Conservation (phyloP, 441 rosid species). For the Rhodomyrtus psidioides region DNA sequence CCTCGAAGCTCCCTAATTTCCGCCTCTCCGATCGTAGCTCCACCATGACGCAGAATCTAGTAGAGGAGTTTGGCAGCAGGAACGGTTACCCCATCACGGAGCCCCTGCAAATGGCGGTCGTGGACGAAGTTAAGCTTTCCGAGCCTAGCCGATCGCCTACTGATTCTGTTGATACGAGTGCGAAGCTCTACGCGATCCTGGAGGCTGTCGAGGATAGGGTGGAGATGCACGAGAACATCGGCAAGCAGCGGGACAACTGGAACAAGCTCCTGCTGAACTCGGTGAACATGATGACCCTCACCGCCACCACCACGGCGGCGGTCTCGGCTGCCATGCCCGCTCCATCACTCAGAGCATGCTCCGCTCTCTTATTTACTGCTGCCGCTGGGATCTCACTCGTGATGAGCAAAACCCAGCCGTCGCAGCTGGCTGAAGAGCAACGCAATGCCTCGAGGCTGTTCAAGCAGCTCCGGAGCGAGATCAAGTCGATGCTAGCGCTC, state of each 20-base stretch:
- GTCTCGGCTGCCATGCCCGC: background rate
- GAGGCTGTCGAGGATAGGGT: slow-evolving; percentile 1
- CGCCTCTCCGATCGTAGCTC: background rate
- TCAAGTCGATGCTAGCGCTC: background rate
- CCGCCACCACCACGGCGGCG: slow-evolving; percentile 2
- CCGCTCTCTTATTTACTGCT: slow-evolving; percentile 1
- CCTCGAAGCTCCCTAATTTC: background rate
- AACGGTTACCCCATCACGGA: background rate
- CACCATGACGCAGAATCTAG: background rate
- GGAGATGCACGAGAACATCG: slow-evolving; percentile 8
- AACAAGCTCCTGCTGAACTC: slow-evolving; percentile 4
- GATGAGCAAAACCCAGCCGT: slow-evolving; percentile 11
- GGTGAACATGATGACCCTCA: slow-evolving; percentile 11
- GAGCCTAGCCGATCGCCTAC: background rate
- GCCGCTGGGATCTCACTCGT: slow-evolving; percentile 4
- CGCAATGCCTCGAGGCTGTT: slow-evolving; percentile 1
- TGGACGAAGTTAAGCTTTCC: background rate
- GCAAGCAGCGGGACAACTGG: slow-evolving; percentile 15
- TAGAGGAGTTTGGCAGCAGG: background rate
- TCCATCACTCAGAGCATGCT: background rate
- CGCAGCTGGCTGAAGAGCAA: slow-evolving; percentile 14
- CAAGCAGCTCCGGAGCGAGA: slow-evolving; percentile 4
- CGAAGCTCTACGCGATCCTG: background rate
- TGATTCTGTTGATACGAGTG: background rate
- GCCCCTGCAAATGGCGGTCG: background rate